Percentiles rank a stretch among this genome's conserved stretches.
phyloP scores from a whole-genome alignment of 179 eudicot genomes.

The Amaranthus tricolor region DNA sequence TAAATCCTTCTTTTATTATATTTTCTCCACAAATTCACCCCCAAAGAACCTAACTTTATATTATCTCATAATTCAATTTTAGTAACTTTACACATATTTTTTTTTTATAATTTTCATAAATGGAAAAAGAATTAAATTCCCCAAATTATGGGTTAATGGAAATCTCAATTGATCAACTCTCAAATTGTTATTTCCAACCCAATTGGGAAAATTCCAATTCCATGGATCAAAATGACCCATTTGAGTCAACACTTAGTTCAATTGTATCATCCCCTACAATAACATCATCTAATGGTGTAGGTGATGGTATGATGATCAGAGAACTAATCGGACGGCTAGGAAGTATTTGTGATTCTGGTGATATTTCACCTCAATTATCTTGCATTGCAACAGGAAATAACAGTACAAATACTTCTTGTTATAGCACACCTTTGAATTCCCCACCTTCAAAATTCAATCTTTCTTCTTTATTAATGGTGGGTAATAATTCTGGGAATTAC shows the following conservation, averaged over 20 bases:
- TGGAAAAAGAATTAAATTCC: conserved; percentile 31
- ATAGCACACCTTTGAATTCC: conserved; percentile 72
- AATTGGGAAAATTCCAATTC: conserved; percentile 32
- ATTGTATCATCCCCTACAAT: conserved; percentile 81
- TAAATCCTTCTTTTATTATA: background rate
- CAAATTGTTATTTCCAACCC: conserved; percentile 41
- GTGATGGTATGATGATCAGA: conserved; percentile 53
- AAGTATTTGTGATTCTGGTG: conserved; percentile 60
- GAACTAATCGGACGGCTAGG: conserved; percentile 82
- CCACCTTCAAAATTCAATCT: conserved; percentile 62
- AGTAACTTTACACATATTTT: background rate
- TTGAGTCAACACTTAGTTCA: conserved; percentile 86
- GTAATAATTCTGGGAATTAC: conserved; percentile 29
- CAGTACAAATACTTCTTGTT: conserved; percentile 56
- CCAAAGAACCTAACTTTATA: conserved; percentile 1
- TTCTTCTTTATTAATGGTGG: conserved; percentile 39
- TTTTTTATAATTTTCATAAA: background rate
- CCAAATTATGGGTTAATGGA: conserved; percentile 20
- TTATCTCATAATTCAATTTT: background rate
- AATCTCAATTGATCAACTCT: conserved; percentile 29
- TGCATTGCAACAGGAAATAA: conserved; percentile 29
- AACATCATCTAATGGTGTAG: conserved; percentile 29
- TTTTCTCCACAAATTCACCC: conserved; percentile 8
- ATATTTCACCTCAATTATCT: conserved; percentile 38
- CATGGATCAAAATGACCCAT: conserved; percentile 59